Conservation (phyloP, 208 protist species). For the Acanthamoeba lenticulata region DNA sequence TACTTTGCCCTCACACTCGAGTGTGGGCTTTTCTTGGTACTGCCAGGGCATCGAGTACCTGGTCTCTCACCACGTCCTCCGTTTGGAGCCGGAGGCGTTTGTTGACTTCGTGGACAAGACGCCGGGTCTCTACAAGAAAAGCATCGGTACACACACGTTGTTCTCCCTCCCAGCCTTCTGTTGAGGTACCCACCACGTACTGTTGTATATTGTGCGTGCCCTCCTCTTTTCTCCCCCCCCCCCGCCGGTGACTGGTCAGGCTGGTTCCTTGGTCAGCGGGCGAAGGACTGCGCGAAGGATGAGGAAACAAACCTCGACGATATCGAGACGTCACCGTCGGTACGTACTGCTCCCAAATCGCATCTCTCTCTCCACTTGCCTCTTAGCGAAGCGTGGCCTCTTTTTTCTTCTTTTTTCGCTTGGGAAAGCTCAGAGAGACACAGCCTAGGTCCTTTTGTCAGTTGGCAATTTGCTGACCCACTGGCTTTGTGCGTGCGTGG, state of each 20-base stretch:
- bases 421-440: not conserved
- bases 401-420: not conserved
- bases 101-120: not conserved
- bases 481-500: not conserved
- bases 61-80: not conserved
- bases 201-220: too few relatives aligned
- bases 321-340: not conserved
- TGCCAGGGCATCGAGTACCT: not conserved
- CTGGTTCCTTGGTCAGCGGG: not conserved
- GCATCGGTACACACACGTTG: not conserved
- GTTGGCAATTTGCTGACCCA: too few relatives aligned
- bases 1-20: not conserved
- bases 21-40: not conserved
- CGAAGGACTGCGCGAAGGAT: slow-evolving; percentile 22
- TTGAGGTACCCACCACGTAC: too few relatives aligned
- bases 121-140: slow-evolving; percentile 3
- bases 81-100: not conserved
- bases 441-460: not conserved
- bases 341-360: not conserved
- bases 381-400: not conserved
- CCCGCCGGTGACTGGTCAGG: not conserved
- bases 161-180: not conserved
- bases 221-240: not conserved
- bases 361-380: not conserved
- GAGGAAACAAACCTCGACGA: not conserved